Conservation (phyloP, 371 early-diverging fungal species). For the Paramicrosporidium saccamoebae region DNA sequence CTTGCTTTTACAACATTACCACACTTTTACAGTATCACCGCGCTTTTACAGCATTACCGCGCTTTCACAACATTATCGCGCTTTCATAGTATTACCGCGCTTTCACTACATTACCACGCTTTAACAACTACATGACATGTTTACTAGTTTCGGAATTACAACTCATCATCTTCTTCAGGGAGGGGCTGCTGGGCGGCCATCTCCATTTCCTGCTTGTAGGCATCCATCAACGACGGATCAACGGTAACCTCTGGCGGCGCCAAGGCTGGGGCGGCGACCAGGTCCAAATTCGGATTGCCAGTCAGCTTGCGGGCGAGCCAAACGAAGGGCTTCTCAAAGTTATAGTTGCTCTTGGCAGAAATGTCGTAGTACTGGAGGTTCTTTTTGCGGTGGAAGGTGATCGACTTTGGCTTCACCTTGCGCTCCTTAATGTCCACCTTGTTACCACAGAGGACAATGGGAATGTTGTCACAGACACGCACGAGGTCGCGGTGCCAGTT, state of each 20-base stretch:
- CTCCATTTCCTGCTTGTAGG: constrained; percentile 38
- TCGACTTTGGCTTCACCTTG: constrained; percentile 96
- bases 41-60: too few species aligned
- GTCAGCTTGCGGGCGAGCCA: constrained; percentile 92
- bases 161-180: constrained; percentile 55
- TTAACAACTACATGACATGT: too few species aligned
- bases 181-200: constrained; percentile 41
- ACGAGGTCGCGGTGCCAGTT: constrained; percentile 98
- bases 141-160: constrained; percentile 6
- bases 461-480: constrained; percentile 96
- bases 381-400: constrained; percentile 98
- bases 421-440: constrained; percentile 99
- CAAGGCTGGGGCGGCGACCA: constrained; percentile 89
- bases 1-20: too few species aligned
- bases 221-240: constrained; percentile 33
- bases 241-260: constrained; percentile 79
- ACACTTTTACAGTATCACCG: too few species aligned
- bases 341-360: constrained; percentile 97
- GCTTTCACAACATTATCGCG: too few species aligned
- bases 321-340: constrained; percentile 99
- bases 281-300: constrained; percentile 76
- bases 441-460: constrained; percentile 99
- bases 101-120: too few species aligned
- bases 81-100: too few species aligned
- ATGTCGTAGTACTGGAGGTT: constrained; percentile 99